Evolutionary conservation across 2,329 filamentous ascomycete species (phyloP), one percentile per base, ranked within the genome.

Genomic region (Pseudogymnoascus sp.): DNA sequence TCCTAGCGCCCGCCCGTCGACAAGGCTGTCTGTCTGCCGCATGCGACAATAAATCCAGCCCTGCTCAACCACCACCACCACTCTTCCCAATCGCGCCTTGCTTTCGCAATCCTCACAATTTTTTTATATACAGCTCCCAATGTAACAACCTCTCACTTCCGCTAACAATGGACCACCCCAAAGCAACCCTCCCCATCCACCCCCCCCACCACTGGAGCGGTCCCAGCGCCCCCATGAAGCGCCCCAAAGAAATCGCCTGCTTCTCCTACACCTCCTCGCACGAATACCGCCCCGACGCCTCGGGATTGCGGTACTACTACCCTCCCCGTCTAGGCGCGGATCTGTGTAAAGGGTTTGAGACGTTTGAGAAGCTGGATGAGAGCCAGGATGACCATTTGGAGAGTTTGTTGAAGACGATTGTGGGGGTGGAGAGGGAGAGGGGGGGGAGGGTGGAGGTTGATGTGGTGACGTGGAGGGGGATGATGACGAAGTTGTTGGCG

Each of bases 201-300:
- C 89, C 89, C n/a, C 77, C 89, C 62, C 78, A 81, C 64, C 84
- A 86, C 60, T 93, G 93, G 73, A 77, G 78, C 42, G 87, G 87
- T 64, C 79, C 80, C 60, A 88, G 85, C 71, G 84, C 89, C 65
- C 81, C 88, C 3, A 87, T 96, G 66, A 87, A 87, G 72, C 81
- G 90, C 68, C 91, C 91, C 18, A 90, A 93, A 88, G 95, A 99
- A 79, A 90, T 99, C 68, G 84, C 93, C 3, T 91, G 83, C 76
- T 99, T 97, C 77, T 97, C 93, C 7, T 97, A 95, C 76, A 91
- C 97, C 73, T 85, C 92, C 51, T 79, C 92, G 29, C 95, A 93
- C 73, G 76, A 84, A 62, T 92, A 92, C 71, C 86, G 81, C 60
- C 83, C 88, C 3, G 91, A 91, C 67, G 88, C 89, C 66, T 89